phyloP scores from a whole-genome alignment of 352 stramenopile genomes.

The Salisapilia sapeloensis region DNA sequence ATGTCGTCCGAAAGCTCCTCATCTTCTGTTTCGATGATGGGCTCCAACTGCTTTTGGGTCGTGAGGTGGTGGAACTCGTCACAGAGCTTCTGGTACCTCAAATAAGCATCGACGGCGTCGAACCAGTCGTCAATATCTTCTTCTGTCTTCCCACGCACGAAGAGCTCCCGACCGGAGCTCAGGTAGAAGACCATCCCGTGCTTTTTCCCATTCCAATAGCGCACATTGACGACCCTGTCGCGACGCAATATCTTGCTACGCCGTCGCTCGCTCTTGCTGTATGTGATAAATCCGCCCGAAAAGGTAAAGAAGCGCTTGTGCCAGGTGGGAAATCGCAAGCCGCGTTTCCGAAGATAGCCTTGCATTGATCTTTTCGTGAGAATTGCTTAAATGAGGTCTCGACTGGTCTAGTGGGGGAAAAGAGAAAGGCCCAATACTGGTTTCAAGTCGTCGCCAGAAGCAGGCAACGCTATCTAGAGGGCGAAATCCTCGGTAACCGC shows the following conservation, averaged over 20 bases:
- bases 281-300: conserved; percentile 31
- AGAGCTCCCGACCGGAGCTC: conserved; percentile 26
- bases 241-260: conserved; percentile 20
- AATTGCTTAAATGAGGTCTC: no score
- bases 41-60: conserved; percentile 16
- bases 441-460: no score
- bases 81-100: conserved; percentile 17
- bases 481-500: no score
- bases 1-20: no score
- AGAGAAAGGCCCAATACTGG: no score
- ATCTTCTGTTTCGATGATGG: conserved; percentile 19
- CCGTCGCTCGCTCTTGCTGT: conserved; percentile 33
- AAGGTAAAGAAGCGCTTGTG: conserved; percentile 53
- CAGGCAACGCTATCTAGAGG: no score
- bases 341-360: conserved; percentile 40
- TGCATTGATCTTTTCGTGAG: no score
- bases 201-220: conserved; percentile 38
- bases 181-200: conserved; percentile 40
- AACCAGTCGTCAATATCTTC: conserved; percentile 32
- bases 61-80: conserved; percentile 29
- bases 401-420: no score
- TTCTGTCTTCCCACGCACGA: conserved; percentile 25
- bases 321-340: conserved; percentile 48
- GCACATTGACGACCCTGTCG: conserved; percentile 36
- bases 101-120: conserved; percentile 26